These are phyloP conservation scores for Salisapilia sapeloensis DNA, from an alignment of 352 stramenopile species.

Conservation along the genomic window DNA sequence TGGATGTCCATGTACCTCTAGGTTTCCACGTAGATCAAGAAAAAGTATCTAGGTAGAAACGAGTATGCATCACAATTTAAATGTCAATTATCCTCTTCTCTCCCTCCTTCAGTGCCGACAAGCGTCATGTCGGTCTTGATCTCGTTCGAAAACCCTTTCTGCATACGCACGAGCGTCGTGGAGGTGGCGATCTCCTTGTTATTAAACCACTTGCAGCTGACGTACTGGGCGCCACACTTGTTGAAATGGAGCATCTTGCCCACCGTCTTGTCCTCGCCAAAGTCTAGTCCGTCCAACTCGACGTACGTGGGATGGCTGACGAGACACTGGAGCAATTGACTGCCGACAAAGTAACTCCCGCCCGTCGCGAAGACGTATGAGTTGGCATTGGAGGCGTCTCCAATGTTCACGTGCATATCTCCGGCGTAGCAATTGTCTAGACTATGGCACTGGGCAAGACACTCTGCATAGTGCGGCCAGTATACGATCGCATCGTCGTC, in stretches of 20 bases:
- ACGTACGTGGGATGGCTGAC: constrained; percentile 42
- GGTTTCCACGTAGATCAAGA: too few species aligned
- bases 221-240: constrained; percentile 53
- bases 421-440: constrained; percentile 49
- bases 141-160: constrained; percentile 30
- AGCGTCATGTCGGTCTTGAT: constrained; percentile 43
- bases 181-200: constrained; percentile 63
- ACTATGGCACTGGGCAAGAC: constrained; percentile 48
- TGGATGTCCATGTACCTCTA: too few species aligned
- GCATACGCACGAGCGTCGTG: constrained; percentile 50
- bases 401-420: constrained; percentile 71
- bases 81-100: too few species aligned
- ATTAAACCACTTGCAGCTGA: constrained; percentile 79
- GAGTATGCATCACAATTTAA: constrained; percentile 1
- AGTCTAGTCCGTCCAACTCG: constrained; percentile 44
- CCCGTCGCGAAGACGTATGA: constrained; percentile 70
- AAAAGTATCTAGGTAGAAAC: too few species aligned
- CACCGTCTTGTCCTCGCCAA: constrained; percentile 60
- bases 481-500: constrained; percentile 60
- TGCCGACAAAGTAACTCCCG: constrained; percentile 60
- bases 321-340: constrained; percentile 43
- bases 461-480: constrained; percentile 70
- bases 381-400: constrained; percentile 33
- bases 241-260: constrained; percentile 78
- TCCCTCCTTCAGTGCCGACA: constrained; percentile 20